Base-by-base conservation (phyloP, 1,139 yeast genomes). In the Arxiozyma heterogenica region DNA sequence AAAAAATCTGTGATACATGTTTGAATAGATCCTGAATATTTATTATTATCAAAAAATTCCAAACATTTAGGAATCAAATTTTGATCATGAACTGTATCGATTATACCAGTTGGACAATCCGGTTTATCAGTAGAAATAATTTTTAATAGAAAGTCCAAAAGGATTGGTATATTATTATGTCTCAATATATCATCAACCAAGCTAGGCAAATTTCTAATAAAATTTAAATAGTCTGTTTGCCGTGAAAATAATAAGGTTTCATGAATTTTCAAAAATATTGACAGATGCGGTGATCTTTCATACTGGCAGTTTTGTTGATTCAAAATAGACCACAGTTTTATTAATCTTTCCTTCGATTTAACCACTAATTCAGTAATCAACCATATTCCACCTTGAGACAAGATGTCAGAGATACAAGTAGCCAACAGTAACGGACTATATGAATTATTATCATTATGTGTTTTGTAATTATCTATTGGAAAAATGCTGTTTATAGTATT, bases 1-100 rank as follows among this genome's bases (percentile, higher is more conserved):
- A 93, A 73, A 64, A 93, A 93, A 68, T 93, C 99, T 21, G 96
- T 94, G 4, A 95, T 94, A 5, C 97, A 94, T 1, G 93, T 83
- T 68, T 93, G 98, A 53, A 82, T 80, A 57, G 91, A 83, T 25
- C 85, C 76, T 7, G 60, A 53, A 41, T 68, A 71, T 3, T 69
- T 67, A 21, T 74, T 71, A 2, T 83, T 81, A 57, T 75, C 73
- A 54, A 82, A 70, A 27, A 80, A 74, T 15, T 74, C 71, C n/a
- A 83, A 67, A 48, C 81, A 67, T 62, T 79, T 79, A 17, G 75
- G 71, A 27, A 82, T 74, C 49, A 83, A 68, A 15, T 71, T 60
- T 59, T 83, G 87, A 61, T 72, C 78, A n/a, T 76, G 72, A 38
- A 82, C 73, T 1, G 80, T 70, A 47, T 81, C 84, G 53, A 82